These are phyloP conservation scores for Ceratobasidium theobromae DNA, from an alignment of 1,284 basidiomycete genomes.

Conservation along the genomic window DNA sequence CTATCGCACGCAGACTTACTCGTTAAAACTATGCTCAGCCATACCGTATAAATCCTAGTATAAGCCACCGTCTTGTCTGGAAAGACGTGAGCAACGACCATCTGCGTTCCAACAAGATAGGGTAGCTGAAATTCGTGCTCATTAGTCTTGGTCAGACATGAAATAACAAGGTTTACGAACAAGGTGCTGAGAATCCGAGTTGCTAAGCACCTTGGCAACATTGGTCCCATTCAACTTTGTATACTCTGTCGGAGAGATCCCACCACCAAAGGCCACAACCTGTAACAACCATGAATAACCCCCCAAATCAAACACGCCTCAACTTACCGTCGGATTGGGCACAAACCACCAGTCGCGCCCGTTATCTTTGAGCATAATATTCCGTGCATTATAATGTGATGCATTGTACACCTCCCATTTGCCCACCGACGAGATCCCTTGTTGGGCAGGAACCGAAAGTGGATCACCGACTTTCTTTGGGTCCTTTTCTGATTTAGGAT, in stretches of 20 bases:
- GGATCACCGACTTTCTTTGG: constrained; percentile 2
- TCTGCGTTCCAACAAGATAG: constrained; percentile 21
- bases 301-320: background rate
- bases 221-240: background rate
- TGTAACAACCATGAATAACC: no score
- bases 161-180: no score
- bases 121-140: constrained; percentile 15
- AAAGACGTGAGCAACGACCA: constrained; percentile 15
- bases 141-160: no score
- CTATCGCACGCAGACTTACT: background rate
- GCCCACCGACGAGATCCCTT: constrained; percentile 14
- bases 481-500: background rate
- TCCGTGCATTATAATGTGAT: constrained; percentile 26
- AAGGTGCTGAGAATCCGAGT: constrained; percentile 27
- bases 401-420: constrained; percentile 25
- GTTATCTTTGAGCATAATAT: constrained; percentile 28
- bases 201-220: constrained; percentile 5
- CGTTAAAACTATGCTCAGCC: constrained; percentile 5
- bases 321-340: constrained; percentile 18
- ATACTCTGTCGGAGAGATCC: constrained; percentile 24
- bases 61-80: constrained; percentile 24
- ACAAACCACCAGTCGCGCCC: constrained; percentile 31
- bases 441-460: background rate
- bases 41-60: constrained; percentile 18
- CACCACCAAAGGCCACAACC: constrained; percentile 29